These are phyloP conservation scores for Plasmodium gallinaceum DNA, from an alignment of 169 alveolate species.

Conservation along the genomic window DNA sequence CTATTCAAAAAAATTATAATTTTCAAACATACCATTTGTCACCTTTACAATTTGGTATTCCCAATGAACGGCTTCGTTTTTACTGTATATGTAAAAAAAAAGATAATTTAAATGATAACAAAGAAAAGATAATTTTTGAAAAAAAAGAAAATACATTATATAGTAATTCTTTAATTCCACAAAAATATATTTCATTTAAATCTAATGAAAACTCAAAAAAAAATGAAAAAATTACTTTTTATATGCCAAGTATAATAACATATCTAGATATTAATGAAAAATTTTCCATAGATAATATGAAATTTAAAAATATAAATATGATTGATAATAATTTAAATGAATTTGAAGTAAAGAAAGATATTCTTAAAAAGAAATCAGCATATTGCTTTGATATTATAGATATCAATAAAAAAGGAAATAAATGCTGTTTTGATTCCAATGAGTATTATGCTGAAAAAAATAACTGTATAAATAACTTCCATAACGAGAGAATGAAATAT, in stretches of 20 bases:
- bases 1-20: constrained; percentile 51
- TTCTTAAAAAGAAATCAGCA: constrained; percentile 22
- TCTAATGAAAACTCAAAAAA: constrained; percentile 1
- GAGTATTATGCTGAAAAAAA: constrained; percentile 18
- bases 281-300: constrained; percentile 11
- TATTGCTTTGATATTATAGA: constrained; percentile 66
- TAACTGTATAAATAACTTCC: neutral
- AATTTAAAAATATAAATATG: constrained; percentile 15
- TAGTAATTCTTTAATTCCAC: constrained; percentile 53
- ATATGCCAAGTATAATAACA: constrained; percentile 55
- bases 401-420: constrained; percentile 21
- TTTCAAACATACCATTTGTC: constrained; percentile 63
- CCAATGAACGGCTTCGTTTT: constrained; percentile 73
- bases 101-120: neutral
- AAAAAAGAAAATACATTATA: neutral
- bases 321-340: constrained; percentile 17
- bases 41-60: constrained; percentile 70
- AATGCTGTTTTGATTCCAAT: constrained; percentile 27
- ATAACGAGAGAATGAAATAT: neutral
- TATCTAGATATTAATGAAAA: constrained; percentile 41
- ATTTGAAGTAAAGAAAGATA: neutral
- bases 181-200: constrained; percentile 18
- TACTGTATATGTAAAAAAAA: constrained; percentile 68
- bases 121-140: neutral
- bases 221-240: constrained; percentile 7